phyloP scores from a whole-genome alignment of 2,329 filamentous ascomycete genomes.

The Mollisiaceae sp. region DNA sequence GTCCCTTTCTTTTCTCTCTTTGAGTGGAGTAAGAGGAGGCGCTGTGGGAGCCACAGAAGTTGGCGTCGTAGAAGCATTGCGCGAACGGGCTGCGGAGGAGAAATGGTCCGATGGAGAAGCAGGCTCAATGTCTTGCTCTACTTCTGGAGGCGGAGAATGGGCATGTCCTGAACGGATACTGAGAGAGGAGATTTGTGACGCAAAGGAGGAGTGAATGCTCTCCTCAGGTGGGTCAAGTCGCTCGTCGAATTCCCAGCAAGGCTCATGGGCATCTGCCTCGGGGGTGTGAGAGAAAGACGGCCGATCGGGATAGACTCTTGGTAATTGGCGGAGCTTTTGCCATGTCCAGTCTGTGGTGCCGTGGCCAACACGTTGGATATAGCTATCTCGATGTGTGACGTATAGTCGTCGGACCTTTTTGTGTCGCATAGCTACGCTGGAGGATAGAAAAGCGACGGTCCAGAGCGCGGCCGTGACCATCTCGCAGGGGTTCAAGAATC shows the following conservation, averaged over 20 bases:
- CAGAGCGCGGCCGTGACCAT: slow-evolving; percentile 75
- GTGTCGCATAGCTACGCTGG: slow-evolving; percentile 76
- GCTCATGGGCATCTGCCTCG: slow-evolving; percentile 66
- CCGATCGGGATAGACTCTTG: slow-evolving; percentile 56
- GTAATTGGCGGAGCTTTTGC: slow-evolving; percentile 69
- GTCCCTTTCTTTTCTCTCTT: slow-evolving; percentile 38
- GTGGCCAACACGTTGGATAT: slow-evolving; percentile 62
- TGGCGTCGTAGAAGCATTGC: slow-evolving; percentile 36
- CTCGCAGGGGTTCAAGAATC: slow-evolving; percentile 72
- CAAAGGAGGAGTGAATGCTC: slow-evolving; percentile 53
- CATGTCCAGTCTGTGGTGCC: slow-evolving; percentile 66
- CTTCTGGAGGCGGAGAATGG: slow-evolving; percentile 43
- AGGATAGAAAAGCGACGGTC: slow-evolving; percentile 72
- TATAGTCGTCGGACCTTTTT: slow-evolving; percentile 68
- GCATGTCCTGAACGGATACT: slow-evolving; percentile 45
- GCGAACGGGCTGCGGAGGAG: slow-evolving; percentile 39
- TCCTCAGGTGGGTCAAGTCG: slow-evolving; percentile 61
- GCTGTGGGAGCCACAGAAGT: slow-evolving; percentile 30
- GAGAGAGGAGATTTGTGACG: slow-evolving; percentile 46
- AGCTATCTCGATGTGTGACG: slow-evolving; percentile 76
- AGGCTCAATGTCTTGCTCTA: slow-evolving; percentile 20
- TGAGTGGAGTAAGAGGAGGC: slow-evolving; percentile 33
- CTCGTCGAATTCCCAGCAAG: slow-evolving; percentile 71
- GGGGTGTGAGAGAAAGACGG: slow-evolving; percentile 51
- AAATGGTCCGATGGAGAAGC: slow-evolving; percentile 41